phyloP scores from a whole-genome alignment of 257 asterid species.

The Datura wrightii region DNA sequence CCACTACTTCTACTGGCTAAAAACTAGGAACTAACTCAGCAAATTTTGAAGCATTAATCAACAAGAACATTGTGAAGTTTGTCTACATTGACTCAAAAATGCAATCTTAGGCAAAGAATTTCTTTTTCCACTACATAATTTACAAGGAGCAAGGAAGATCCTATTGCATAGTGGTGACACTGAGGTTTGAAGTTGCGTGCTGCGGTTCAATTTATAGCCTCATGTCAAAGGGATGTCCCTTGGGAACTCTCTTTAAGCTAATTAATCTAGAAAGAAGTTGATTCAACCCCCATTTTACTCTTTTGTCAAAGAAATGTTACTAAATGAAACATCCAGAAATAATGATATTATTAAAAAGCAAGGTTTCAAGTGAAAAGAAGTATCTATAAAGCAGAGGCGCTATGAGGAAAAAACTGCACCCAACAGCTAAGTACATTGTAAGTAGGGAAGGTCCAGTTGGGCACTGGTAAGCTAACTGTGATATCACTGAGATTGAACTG shows the following conservation, averaged over 20 bases:
- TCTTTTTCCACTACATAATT: not conserved
- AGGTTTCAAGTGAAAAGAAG: slow-evolving; percentile 5
- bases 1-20: no score
- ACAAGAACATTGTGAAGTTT: not conserved
- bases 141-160: not conserved
- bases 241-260: not conserved
- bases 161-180: not conserved
- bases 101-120: not conserved
- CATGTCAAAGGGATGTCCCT: not conserved
- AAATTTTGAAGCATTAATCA: no score
- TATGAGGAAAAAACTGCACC: not conserved
- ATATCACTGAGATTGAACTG: not conserved
- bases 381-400: not conserved
- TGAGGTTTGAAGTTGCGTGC: not conserved
- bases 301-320: slow-evolving; percentile 5
- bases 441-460: not conserved
- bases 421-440: not conserved
- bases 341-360: not conserved
- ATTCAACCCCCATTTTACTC: slow-evolving; percentile 9
- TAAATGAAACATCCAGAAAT: not conserved
- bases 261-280: not conserved
- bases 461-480: not conserved
- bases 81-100: not conserved
- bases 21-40: no score
- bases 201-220: not conserved